These are phyloP conservation scores for Microbotryomycetes sp. DNA, from an alignment of 1,284 basidiomycete species.

Conservation along the genomic window DNA sequence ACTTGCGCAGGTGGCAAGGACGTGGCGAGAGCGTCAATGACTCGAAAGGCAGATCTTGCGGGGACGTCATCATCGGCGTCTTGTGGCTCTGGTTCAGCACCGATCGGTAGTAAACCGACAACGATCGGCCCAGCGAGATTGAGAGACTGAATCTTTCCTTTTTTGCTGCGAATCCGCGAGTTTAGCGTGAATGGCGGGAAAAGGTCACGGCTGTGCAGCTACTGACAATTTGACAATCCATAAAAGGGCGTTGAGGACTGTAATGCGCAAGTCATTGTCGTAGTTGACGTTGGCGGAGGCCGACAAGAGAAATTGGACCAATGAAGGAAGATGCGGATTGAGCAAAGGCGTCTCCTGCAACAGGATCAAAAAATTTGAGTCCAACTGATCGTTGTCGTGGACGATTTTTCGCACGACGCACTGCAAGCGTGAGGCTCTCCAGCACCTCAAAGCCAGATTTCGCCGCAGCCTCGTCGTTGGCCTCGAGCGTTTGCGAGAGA, in stretches of 20 bases:
- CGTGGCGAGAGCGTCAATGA: conserved; percentile 89
- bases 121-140: conserved; percentile 81
- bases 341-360: conserved; percentile 82
- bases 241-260: conserved; percentile 87
- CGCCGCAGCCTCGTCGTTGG: conserved; percentile 70
- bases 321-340: conserved; percentile 76
- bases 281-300: conserved; percentile 74
- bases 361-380: conserved; percentile 4
- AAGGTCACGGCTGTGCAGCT: conserved; percentile 20
- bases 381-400: background rate
- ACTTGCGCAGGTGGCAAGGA: conserved; percentile 91
- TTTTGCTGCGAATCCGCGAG: conserved; percentile 53
- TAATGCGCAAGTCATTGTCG: conserved; percentile 75
- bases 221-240: conserved; percentile 88
- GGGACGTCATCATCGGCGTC: conserved; percentile 67
- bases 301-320: conserved; percentile 81
- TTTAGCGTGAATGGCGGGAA: background rate
- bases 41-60: conserved; percentile 71
- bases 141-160: conserved; percentile 84
- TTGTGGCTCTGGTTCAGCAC: conserved; percentile 78
- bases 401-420: conserved; percentile 40
- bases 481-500: conserved; percentile 77
- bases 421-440: conserved; percentile 88
- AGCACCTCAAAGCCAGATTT: conserved; percentile 91
- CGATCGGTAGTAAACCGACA: conserved; percentile 86